phyloP scores from a whole-genome alignment of 352 stramenopile genomes.

The Vaucheria bursata region DNA sequence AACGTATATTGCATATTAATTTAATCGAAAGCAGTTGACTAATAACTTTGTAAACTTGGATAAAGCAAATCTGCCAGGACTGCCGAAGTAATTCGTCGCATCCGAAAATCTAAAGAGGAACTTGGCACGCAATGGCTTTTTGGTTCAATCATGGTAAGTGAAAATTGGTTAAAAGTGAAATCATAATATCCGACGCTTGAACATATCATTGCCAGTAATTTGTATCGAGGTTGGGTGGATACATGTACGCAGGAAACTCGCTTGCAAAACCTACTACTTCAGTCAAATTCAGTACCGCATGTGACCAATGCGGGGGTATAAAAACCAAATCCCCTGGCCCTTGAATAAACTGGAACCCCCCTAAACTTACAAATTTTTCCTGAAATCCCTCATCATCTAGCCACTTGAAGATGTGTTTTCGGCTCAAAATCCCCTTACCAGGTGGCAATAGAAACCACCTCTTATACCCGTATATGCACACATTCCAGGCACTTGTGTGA shows the following conservation, averaged over 20 bases:
- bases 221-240: background rate
- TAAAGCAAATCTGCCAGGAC: no score
- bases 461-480: slow-evolving; percentile 13
- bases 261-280: slow-evolving; percentile 7
- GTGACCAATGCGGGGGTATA: slow-evolving; percentile 16
- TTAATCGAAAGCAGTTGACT: no score
- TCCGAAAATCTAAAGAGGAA: no score
- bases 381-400: slow-evolving; percentile 6
- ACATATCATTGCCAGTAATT: background rate
- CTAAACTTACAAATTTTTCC: no score
- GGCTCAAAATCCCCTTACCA: background rate
- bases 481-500: slow-evolving; percentile 11
- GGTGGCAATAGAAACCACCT: slow-evolving; percentile 12
- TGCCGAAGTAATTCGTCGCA: no score
- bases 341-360: slow-evolving; percentile 13
- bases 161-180: no score
- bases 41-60: no score
- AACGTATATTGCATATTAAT: no score
- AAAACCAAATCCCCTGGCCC: slow-evolving; percentile 11
- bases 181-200: no score
- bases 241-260: slow-evolving; percentile 10
- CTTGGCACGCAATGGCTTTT: no score
- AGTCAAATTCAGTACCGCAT: slow-evolving; percentile 10
- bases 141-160: no score
- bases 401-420: slow-evolving; percentile 1